phyloP scores from a whole-genome alignment of 495 filamentous ascomycete genomes.

The Beverwykella pulmonaria region DNA sequence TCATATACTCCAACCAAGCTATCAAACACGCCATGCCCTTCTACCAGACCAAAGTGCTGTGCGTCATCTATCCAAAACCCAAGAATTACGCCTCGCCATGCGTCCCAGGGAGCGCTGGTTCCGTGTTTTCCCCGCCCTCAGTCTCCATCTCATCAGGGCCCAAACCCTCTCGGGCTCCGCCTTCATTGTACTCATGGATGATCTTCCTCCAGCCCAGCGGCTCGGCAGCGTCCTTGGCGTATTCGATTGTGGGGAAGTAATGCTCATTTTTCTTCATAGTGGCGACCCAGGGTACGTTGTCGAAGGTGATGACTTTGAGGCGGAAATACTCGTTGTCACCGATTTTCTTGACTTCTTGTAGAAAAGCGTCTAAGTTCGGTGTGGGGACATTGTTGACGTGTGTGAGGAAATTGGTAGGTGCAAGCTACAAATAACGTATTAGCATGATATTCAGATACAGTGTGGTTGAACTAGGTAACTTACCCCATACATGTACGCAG shows the following conservation, averaged over 20 bases:
- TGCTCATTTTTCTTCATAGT: slow-evolving; percentile 99
- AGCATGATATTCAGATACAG: neutral
- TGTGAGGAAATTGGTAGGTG: slow-evolving; percentile 96
- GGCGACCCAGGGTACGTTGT: slow-evolving; percentile 95
- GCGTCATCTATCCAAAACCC: neutral
- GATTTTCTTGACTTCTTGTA: slow-evolving; percentile 78
- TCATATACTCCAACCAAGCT: neutral
- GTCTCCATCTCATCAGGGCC: slow-evolving; percentile 26
- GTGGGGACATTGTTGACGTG: slow-evolving; percentile 89
- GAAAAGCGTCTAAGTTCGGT: slow-evolving; percentile 75
- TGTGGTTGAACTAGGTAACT: neutral
- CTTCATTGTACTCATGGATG: slow-evolving; percentile 39
- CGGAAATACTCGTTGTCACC: slow-evolving; percentile 98
- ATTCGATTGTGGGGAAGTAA: slow-evolving; percentile 61
- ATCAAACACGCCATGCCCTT: neutral
- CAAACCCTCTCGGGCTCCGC: slow-evolving; percentile 30
- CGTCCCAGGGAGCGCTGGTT: neutral
- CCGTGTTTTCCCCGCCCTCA: neutral
- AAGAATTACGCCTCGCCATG: neutral
- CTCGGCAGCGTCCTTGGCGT: slow-evolving; percentile 45
- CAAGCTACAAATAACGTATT: slow-evolving; percentile 70
- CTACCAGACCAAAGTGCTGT: neutral
- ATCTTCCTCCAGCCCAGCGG: slow-evolving; percentile 37
- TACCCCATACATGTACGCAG: slow-evolving; percentile 52
- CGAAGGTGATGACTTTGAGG: slow-evolving; percentile 90